phyloP scores from a whole-genome alignment of 2,329 filamentous ascomycete genomes.

The Trichoderma arundinaceum region DNA sequence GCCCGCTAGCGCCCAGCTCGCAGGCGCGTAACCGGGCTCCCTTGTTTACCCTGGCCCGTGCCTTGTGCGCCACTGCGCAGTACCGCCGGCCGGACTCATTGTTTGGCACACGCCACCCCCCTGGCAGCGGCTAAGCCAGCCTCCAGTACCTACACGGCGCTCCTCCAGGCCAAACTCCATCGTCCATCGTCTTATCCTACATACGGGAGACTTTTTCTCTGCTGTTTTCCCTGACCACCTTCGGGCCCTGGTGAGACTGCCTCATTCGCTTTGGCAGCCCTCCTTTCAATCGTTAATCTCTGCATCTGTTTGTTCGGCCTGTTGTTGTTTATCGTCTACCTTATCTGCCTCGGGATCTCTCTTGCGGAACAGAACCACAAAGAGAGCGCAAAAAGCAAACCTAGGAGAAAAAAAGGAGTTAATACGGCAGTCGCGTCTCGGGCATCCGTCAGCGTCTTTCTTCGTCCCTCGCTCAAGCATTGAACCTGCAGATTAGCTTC shows the following conservation, averaged over 20 bases:
- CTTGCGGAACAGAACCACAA: not conserved
- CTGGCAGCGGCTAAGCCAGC: not conserved
- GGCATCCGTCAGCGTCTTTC: slow-evolving; percentile 1
- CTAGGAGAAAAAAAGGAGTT: slow-evolving; percentile 20
- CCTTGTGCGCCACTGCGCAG: slow-evolving; percentile 5
- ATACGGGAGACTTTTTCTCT: slow-evolving; percentile 26
- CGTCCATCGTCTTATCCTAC: slow-evolving; percentile 24
- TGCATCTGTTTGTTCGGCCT: slow-evolving; percentile 31
- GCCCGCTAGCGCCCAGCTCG: slow-evolving; percentile 27
- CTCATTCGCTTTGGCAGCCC: slow-evolving; percentile 66
- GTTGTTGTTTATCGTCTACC: slow-evolving; percentile 28
- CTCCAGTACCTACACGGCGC: slow-evolving; percentile 4
- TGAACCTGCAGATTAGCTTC: slow-evolving; percentile 13
- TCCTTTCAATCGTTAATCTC: slow-evolving; percentile 48
- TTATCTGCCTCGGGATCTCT: slow-evolving; percentile 24
- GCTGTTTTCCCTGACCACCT: slow-evolving; percentile 26
- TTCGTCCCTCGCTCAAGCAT: slow-evolving; percentile 15
- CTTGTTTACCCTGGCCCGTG: slow-evolving; percentile 23
- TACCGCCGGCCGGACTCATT: slow-evolving; percentile 24
- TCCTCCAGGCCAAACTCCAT: slow-evolving; percentile 28
- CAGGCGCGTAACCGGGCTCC: slow-evolving; percentile 3
- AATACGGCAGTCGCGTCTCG: slow-evolving; percentile 26
- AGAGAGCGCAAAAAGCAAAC: slow-evolving; percentile 13
- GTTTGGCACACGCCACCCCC: slow-evolving; percentile 14
- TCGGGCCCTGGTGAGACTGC: slow-evolving; percentile 43